Percentiles rank a stretch among this genome's conserved stretches.
Evolutionary conservation across 805 yeast genomes (phyloP).

Genomic region (Saccharomycopsis vini): DNA sequence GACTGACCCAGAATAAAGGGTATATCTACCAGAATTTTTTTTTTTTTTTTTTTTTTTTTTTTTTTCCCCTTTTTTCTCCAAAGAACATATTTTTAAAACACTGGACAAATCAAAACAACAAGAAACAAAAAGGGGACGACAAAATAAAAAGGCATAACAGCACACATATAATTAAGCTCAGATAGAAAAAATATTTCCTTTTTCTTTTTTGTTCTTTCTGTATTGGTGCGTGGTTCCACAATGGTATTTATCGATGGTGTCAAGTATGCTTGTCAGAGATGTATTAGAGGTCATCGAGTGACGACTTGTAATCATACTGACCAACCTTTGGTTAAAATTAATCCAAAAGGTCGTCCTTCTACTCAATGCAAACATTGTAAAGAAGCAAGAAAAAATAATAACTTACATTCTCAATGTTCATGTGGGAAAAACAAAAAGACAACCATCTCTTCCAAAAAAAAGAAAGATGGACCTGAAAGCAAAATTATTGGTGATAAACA

Average conservation of each 20-base stretch:
- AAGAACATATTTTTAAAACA: too few relatives aligned
- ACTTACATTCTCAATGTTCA: slow-evolving; percentile 57
- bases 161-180: too few relatives aligned
- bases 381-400: slow-evolving; percentile 58
- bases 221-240: too few relatives aligned
- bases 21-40: too few relatives aligned
- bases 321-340: slow-evolving; percentile 83
- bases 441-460: slow-evolving; percentile 23
- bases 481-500: slow-evolving; percentile 20
- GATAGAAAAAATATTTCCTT: too few relatives aligned
- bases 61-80: too few relatives aligned
- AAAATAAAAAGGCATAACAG: too few relatives aligned
- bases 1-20: too few relatives aligned
- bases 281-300: slow-evolving; percentile 94
- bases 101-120: too few relatives aligned
- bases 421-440: slow-evolving; percentile 51
- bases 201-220: too few relatives aligned
- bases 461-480: slow-evolving; percentile 23
- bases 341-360: slow-evolving; percentile 94
- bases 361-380: slow-evolving; percentile 86
- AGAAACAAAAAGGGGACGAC: too few relatives aligned
- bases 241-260: slow-evolving; percentile 92
- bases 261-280: slow-evolving; percentile 92
- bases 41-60: too few relatives aligned
- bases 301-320: slow-evolving; percentile 90